Evolutionary conservation across 2,329 filamentous ascomycete species (phyloP).

Genomic region (Sporothrix variecibatus): DNA sequence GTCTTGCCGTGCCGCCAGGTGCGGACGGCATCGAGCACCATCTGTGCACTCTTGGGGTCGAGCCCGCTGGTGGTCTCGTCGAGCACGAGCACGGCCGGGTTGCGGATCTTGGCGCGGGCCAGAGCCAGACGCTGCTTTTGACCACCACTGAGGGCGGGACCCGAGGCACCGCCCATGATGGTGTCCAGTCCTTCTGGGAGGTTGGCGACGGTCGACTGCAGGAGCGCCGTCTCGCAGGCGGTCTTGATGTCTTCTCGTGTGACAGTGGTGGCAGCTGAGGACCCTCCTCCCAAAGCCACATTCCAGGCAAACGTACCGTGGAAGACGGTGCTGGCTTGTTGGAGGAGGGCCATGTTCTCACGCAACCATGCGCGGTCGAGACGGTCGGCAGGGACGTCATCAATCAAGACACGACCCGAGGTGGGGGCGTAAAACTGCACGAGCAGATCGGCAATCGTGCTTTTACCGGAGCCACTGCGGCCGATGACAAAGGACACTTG

Average conservation of each 20-base stretch:
- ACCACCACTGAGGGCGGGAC: constrained; percentile 75
- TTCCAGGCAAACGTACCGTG: constrained; percentile 78
- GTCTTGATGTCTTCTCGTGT: constrained; percentile 49
- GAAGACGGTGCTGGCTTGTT: constrained; percentile 81
- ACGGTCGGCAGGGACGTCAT: constrained; percentile 61
- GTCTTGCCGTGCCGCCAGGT: constrained; percentile 78
- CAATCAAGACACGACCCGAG: constrained; percentile 67
- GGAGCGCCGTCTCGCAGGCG: constrained; percentile 67
- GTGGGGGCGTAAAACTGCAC: constrained; percentile 72
- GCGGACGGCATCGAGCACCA: constrained; percentile 74
- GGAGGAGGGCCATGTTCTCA: constrained; percentile 75
- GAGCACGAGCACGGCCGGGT: constrained; percentile 78
- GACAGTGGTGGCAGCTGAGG: neutral
- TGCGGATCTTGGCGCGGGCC: constrained; percentile 73
- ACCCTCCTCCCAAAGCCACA: constrained; percentile 64
- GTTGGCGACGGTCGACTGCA: constrained; percentile 66
- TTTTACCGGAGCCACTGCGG: constrained; percentile 88
- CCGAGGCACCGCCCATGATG: constrained; percentile 64
- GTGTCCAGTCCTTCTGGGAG: constrained; percentile 75
- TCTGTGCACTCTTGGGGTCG: constrained; percentile 67
- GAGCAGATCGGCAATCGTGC: constrained; percentile 79
- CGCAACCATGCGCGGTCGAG: constrained; percentile 73
- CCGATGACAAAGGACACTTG: constrained; percentile 81
- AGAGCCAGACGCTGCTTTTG: constrained; percentile 81
- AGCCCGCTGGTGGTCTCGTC: constrained; percentile 88